These are phyloP conservation scores for Aspergillus cejpii DNA, from an alignment of 2,329 filamentous ascomycete species.

Conservation along the genomic window DNA sequence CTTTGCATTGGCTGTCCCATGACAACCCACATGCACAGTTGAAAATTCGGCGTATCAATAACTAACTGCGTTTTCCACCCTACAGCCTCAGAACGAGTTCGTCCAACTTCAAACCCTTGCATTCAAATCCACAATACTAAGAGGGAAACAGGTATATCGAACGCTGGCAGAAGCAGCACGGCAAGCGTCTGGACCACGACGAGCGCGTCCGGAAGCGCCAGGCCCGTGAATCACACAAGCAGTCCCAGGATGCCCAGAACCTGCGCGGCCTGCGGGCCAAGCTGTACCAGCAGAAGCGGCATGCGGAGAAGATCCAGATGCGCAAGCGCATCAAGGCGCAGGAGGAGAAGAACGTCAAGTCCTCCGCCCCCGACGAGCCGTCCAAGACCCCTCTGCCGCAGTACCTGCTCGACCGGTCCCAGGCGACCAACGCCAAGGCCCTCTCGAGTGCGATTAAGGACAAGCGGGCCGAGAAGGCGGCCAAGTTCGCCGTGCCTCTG, in stretches of 20 bases:
- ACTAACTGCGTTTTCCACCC: not conserved
- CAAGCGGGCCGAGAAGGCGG: constrained; percentile 87
- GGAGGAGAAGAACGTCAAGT: constrained; percentile 95
- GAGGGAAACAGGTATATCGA: constrained; percentile 55
- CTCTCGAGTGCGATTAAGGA: constrained; percentile 87
- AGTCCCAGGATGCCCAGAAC: constrained; percentile 85
- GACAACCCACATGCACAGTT: not conserved
- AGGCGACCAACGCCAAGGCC: constrained; percentile 63
- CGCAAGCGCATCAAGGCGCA: constrained; percentile 89
- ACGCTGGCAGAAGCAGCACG: constrained; percentile 63
- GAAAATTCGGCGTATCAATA: not conserved
- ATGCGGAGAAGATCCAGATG: constrained; percentile 98
- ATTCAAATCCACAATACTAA: constrained; percentile 10
- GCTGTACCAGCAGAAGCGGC: constrained; percentile 84
- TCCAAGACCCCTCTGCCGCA: constrained; percentile 72
- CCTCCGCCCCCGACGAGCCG: constrained; percentile 67
- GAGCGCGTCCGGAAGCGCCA: constrained; percentile 80
- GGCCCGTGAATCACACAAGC: constrained; percentile 83
- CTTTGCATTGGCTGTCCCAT: not conserved
- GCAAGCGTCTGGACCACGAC: constrained; percentile 67
- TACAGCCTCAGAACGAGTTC: constrained; percentile 41
- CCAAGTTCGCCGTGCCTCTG: constrained; percentile 83
- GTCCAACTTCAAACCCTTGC: constrained; percentile 20
- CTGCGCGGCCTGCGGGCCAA: constrained; percentile 87
- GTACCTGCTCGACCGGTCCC: constrained; percentile 83